Base-by-base conservation (phyloP, 108 stramenopile genomes). In the Aurantiochytrium sp. region DNA sequence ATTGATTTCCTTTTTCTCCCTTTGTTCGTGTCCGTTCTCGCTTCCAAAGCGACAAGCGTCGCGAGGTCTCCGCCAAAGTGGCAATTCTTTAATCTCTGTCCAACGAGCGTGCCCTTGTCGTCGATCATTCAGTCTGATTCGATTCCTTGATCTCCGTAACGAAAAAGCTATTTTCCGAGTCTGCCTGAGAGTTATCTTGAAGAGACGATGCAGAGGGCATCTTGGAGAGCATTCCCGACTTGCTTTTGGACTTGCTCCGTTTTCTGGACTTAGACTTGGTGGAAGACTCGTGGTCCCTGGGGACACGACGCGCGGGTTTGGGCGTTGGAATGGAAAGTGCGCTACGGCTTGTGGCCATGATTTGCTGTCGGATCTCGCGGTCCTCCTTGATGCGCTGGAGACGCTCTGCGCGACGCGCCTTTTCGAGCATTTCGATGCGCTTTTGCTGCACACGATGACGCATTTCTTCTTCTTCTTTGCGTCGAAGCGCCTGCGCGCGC, bases 401-500 rank as follows among this genome's bases (percentile, higher is more conserved):
- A 44, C 58, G 53, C 88, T 90, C 90, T 21, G 60, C 72, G 6
- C 60, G 60, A 4, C 88, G 49, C 23, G 57, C 55, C 45, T 88
- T 69, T 49, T 88, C 88, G 25, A 90, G 90, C 51, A 87, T 58
- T 44, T 90, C 88, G 88, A 87, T 69, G 10, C 90, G 60, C 71
- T 90, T 90, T 43, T 72, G 57, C 60, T 90, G 90, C 14, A 90
- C 90, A 44, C 73, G 89, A 45, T 87, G 72, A 8, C 83, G 59
- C 88, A 91, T 83, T 60, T 92, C 92, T 53, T 91, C 91, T 69
- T 92, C 93, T 89, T 94, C 93, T 73, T 91, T 92, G 73, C 91
- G 89, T 55, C 93, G 59, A 69, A 87, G 58, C 42, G 88, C 47
- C 60, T 94, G 93, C n/a, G 87, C 87, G 23, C 83, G 60, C 87